Base-by-base conservation (phyloP, 2,329 filamentous ascomycete species). In the Aspergillus carbonarius region DNA sequence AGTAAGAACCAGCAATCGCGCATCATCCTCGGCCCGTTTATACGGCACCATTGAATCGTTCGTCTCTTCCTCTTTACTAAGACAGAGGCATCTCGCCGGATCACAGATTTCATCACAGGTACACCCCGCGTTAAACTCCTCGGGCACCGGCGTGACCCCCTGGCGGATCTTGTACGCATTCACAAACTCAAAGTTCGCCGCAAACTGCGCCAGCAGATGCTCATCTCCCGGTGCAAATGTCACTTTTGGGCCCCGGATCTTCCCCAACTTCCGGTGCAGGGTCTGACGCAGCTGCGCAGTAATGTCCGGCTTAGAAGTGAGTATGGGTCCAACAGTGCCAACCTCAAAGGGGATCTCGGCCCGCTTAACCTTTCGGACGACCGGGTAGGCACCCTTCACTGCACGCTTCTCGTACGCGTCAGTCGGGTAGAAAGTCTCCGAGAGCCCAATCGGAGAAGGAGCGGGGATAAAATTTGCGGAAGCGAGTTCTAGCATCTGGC, bases 171-270 rank as follows among this genome's bases (percentile, higher is more conserved):
- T 72, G 51, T 78, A 76, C 1, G 65, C 55, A 34, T 75, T 73
- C 3, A 75, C 62, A 15, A 78, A 78, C n/a, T 74, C 71, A 54
- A 78, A 77, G 40, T 75, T 75, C 0, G 69, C 57, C 0, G 68
- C 67, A 10, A 73, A 66, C 1, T 65, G 59, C 1, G 71, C 63
- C 0, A 73, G 62, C 7, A 52, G 53, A 2, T 47, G 49, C 4
- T 66, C 60, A 17, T 63, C 59, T 0, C 54, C 57, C 0, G 61
- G 54, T 0, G 60, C 61, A 30, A 74, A 56, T 3, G 60, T 66
- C 17, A 76, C 69, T 0, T 52, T 17, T 1, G 75, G 74, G 0
- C 76, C 75, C 7, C 67, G 52, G 17, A 69, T 71, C 18, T 39
- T 51, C 0, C 51, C 25, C 1, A 74, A 56, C 44, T 73, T 74